Percentiles rank a stretch among this genome's conserved stretches.
phyloP scores from a whole-genome alignment of 2,329 filamentous ascomycete species.

The Paecilomyces variotii region DNA sequence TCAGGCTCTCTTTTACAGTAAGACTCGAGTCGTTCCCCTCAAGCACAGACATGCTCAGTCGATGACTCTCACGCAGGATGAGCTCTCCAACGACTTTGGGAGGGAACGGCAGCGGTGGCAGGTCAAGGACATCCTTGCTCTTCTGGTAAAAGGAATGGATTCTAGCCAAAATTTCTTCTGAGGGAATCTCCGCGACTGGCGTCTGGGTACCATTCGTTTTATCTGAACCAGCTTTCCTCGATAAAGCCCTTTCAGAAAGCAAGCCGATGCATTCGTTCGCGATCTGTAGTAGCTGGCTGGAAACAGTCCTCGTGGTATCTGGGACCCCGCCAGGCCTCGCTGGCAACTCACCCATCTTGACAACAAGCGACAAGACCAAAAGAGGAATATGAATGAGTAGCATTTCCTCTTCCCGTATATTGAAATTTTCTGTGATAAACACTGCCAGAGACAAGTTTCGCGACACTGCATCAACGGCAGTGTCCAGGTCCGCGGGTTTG shows the following conservation, averaged over 20 bases:
- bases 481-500: conserved; percentile 43
- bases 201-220: conserved; percentile 8
- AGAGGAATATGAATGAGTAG: conserved; percentile 74
- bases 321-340: conserved; percentile 8
- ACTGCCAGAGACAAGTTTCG: conserved; percentile 64
- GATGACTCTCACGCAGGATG: conserved; percentile 53
- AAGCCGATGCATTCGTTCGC: conserved; percentile 22
- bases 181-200: conserved; percentile 9
- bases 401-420: conserved; percentile 95
- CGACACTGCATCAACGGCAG: conserved; percentile 41
- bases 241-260: conserved; percentile 43
- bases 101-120: conserved; percentile 52
- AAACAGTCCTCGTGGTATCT: conserved; percentile 12
- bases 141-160: conserved; percentile 61
- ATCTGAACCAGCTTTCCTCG: conserved; percentile 38
- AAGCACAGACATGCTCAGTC: conserved; percentile 25
- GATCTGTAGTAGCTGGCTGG: conserved; percentile 20
- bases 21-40: conserved; percentile 17
- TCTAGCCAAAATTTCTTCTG: conserved; percentile 47
- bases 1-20: conserved; percentile 51
- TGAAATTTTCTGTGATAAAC: conserved; percentile 83
- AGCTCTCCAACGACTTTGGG: conserved; percentile 51
- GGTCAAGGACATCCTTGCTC: conserved; percentile 62
- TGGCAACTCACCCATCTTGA: conserved; percentile 35
- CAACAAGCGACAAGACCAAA: conserved; percentile 56